phyloP scores from a whole-genome alignment of 1,284 basidiomycete genomes.

The Tetrapyrgos nigripes region DNA sequence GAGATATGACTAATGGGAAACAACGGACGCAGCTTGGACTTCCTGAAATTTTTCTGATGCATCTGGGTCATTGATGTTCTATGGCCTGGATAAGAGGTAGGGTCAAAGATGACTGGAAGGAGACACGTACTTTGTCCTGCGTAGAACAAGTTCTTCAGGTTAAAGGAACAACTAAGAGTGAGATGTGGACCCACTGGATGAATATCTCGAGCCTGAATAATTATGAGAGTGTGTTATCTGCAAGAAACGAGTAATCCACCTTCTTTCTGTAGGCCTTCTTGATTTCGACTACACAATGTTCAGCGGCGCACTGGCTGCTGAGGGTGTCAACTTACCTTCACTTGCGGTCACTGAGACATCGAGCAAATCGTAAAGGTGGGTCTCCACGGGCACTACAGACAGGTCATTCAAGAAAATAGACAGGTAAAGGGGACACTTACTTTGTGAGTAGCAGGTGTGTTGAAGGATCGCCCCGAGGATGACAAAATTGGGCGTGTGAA shows the following conservation, averaged over 20 bases:
- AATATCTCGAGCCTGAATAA: conserved; percentile 80
- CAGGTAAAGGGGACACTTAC: conserved; percentile 13
- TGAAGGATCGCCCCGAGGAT: conserved; percentile 16
- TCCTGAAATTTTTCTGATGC: conserved; percentile 87
- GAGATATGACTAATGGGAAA: conserved; percentile 1
- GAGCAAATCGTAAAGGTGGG: conserved; percentile 81
- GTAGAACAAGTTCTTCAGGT: conserved; percentile 10
- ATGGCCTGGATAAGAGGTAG: conserved; percentile 29
- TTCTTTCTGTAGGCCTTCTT: conserved; percentile 94
- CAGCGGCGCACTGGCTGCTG: not conserved
- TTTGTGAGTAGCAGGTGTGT: not conserved
- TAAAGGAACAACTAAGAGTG: conserved; percentile 6
- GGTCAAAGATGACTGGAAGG: not conserved
- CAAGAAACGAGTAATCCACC: conserved; percentile 48
- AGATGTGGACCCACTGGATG: conserved; percentile 74
- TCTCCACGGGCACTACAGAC: conserved; percentile 73
- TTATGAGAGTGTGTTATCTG: conserved; percentile 28
- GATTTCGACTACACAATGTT: conserved; percentile 68
- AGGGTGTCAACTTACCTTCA: conserved; percentile 56
- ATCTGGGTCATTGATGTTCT: conserved; percentile 83
- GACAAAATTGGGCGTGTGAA: conserved; percentile 30
- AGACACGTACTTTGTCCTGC: conserved; percentile 68
- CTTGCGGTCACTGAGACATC: conserved; percentile 73
- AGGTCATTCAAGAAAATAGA: conserved; percentile 1
- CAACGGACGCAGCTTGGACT: conserved; percentile 82